Percentiles rank a stretch among this genome's conserved stretches.
Evolutionary conservation across 768 basidiomycete genomes (phyloP).

Genomic region (Steccherinum ochraceum): DNA sequence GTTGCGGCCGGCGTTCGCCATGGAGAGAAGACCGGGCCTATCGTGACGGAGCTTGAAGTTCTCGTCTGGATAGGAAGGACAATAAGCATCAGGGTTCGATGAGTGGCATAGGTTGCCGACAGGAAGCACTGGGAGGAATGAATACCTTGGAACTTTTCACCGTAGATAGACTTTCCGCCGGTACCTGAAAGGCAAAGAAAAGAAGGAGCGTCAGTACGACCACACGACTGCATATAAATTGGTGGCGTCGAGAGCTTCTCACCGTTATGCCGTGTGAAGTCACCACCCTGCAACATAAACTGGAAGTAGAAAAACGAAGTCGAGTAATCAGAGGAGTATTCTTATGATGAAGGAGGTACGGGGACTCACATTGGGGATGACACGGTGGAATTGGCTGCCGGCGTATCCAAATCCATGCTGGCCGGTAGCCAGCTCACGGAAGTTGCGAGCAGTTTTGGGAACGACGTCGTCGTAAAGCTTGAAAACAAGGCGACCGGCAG

Average conservation of each 20-base stretch:
- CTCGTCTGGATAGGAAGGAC: slow-evolving; percentile 50
- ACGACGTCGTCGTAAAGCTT: slow-evolving; percentile 78
- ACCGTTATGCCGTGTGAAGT: slow-evolving; percentile 54
- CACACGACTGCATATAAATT: too few species aligned
- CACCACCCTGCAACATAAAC: slow-evolving; percentile 91
- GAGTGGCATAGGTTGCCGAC: neutral
- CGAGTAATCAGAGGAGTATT: neutral
- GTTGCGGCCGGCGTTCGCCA: slow-evolving; percentile 77
- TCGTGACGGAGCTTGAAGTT: slow-evolving; percentile 76
- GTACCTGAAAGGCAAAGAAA: slow-evolving; percentile 45
- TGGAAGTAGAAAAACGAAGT: slow-evolving; percentile 9
- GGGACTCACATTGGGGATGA: slow-evolving; percentile 47
- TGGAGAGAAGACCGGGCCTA: slow-evolving; percentile 61
- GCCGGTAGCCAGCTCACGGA: slow-evolving; percentile 84
- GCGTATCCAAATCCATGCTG: slow-evolving; percentile 68
- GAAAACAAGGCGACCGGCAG: slow-evolving; percentile 64
- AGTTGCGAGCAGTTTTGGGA: slow-evolving; percentile 73
- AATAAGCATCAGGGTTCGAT: neutral
- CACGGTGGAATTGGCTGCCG: slow-evolving; percentile 71
- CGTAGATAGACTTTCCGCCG: slow-evolving; percentile 78
- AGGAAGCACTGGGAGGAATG: neutral
- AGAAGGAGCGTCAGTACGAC: neutral
- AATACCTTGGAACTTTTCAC: slow-evolving; percentile 57
- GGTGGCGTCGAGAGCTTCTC: neutral
- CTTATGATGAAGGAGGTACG: too few species aligned